Evolutionary conservation across 2,329 filamentous ascomycete genomes (phyloP).

Genomic region (Pyrenochaeta sp.): DNA sequence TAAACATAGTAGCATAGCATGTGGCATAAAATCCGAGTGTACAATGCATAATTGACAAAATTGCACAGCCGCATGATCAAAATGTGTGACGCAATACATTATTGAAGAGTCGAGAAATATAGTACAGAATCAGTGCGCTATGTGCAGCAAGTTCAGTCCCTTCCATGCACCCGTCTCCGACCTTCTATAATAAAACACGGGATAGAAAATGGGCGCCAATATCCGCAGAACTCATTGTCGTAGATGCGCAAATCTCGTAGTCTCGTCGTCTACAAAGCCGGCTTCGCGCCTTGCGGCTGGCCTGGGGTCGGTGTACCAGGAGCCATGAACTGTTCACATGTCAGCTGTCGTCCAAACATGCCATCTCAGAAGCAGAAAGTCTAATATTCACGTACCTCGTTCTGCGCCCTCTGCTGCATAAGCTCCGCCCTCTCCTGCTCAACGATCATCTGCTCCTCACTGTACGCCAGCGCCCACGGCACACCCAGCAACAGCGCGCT

Average conservation of each 20-base stretch:
- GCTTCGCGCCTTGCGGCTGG: constrained; percentile 39
- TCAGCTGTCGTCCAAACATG: constrained; percentile 1
- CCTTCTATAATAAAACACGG: constrained; percentile 33
- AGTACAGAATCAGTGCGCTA: constrained; percentile 31
- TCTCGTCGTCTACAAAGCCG: constrained; percentile 42
- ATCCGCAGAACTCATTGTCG: constrained; percentile 1
- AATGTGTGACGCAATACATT: constrained; percentile 30
- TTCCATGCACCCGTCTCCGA: constrained; percentile 8
- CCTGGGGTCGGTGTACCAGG: constrained; percentile 36
- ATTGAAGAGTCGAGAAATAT: constrained; percentile 41
- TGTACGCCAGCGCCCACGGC: constrained; percentile 90
- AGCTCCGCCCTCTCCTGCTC: constrained; percentile 98
- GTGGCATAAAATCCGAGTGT: constrained; percentile 22
- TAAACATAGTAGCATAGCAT: constrained; percentile 47
- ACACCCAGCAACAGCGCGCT: constrained; percentile 89
- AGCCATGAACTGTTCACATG: constrained; percentile 44
- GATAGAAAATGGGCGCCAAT: constrained; percentile 21
- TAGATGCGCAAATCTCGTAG: background rate
- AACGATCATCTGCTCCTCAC: constrained; percentile 94
- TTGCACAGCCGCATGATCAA: background rate
- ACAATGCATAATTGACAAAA: constrained; percentile 4
- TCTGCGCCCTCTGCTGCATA: constrained; percentile 85
- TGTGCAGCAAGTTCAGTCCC: constrained; percentile 24
- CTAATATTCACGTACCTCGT: constrained; percentile 65
- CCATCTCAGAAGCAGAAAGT: background rate